Conservation (phyloP, 148 eudicot genomes). For the Bassia scoparia region DNA sequence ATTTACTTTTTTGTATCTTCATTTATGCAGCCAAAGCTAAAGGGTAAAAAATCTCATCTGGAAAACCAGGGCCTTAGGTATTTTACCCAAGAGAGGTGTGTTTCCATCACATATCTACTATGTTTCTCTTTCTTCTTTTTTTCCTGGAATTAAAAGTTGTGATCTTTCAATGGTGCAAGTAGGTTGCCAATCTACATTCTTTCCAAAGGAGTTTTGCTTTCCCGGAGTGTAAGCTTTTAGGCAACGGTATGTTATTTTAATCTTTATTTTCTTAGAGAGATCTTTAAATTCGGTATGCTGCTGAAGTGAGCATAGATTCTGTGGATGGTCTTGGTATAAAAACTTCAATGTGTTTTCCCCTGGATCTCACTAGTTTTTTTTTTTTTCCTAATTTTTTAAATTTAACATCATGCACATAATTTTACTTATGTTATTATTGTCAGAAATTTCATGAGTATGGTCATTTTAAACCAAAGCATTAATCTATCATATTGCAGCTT, state of each 20-base stretch:
- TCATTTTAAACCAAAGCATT: neutral
- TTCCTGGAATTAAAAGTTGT: constrained; percentile 2
- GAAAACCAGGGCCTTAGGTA: constrained; percentile 69
- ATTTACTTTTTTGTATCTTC: neutral
- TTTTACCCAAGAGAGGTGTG: constrained; percentile 87
- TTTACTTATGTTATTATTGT: neutral
- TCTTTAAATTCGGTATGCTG: neutral
- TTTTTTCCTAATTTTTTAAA: no score
- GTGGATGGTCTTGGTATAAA: neutral
- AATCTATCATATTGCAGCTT: neutral
- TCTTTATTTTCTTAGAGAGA: neutral
- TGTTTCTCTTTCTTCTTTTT: constrained; percentile 15
- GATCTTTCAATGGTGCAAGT: constrained; percentile 17
- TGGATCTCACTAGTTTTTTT: neutral
- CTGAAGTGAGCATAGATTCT: neutral
- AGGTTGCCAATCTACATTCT: constrained; percentile 97
- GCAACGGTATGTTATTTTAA: constrained; percentile 58
- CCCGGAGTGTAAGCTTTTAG: constrained; percentile 72
- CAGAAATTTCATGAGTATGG: neutral
- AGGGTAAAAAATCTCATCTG: constrained; percentile 47
- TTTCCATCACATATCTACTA: constrained; percentile 12
- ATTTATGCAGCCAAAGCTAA: constrained; percentile 47
- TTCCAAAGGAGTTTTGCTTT: constrained; percentile 78
- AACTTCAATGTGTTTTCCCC: neutral
- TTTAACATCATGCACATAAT: neutral